Percentiles rank a stretch among this genome's conserved stretches.
These are phyloP conservation scores for Penicillium cinerascens DNA, from an alignment of 495 filamentous ascomycete species.

Conservation along the genomic window DNA sequence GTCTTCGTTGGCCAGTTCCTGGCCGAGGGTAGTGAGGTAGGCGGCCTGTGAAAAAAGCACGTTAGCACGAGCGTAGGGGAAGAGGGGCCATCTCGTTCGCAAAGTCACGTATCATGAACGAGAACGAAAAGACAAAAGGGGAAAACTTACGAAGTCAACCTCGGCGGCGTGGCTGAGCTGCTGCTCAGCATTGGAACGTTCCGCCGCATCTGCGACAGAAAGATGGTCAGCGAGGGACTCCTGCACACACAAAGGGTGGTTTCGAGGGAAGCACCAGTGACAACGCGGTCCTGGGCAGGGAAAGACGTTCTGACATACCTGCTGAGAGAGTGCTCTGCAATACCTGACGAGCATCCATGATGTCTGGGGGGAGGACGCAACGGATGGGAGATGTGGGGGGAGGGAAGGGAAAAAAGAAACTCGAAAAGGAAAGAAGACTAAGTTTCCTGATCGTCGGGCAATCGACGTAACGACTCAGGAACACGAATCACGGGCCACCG, in stretches of 20 bases:
- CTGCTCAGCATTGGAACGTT: slow-evolving; percentile 86
- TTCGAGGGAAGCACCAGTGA: slow-evolving; percentile 13
- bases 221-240: slow-evolving; percentile 20
- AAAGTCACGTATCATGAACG: background rate
- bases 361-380: slow-evolving; percentile 33
- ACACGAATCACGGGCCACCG: slow-evolving; percentile 21
- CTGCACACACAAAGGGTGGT: background rate
- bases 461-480: slow-evolving; percentile 10
- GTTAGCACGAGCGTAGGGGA: background rate
- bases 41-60: slow-evolving; percentile 56
- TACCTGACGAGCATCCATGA: slow-evolving; percentile 78
- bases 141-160: slow-evolving; percentile 81
- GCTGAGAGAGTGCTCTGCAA: slow-evolving; percentile 87
- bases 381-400: slow-evolving; percentile 27
- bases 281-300: background rate
- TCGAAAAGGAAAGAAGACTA: slow-evolving; percentile 13
- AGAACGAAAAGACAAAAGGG: slow-evolving; percentile 1
- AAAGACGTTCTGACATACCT: slow-evolving; percentile 53
- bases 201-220: slow-evolving; percentile 68
- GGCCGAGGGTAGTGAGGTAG: slow-evolving; percentile 86
- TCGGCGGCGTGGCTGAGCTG: slow-evolving; percentile 90
- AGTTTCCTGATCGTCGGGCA: slow-evolving; percentile 11
- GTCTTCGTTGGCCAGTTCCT: slow-evolving; percentile 88
- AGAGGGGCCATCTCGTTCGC: background rate
- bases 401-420: slow-evolving; percentile 25